Percentiles rank a stretch among this genome's conserved stretches.
phyloP scores from a whole-genome alignment of 2,329 filamentous ascomycete species.

The Venturia nashicola region DNA sequence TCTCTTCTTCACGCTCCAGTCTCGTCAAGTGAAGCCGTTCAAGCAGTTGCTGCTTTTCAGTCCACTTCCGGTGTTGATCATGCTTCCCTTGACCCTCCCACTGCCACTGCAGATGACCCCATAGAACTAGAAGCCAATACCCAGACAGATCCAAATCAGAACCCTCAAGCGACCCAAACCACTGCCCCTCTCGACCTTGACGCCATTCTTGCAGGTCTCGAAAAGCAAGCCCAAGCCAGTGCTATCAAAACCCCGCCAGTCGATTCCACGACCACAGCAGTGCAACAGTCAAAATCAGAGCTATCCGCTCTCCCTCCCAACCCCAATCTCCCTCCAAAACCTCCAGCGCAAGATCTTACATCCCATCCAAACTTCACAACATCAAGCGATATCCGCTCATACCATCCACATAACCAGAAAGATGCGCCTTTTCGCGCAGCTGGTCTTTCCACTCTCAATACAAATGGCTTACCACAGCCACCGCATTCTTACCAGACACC shows the following conservation, averaged over 20 bases:
- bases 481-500: constrained; percentile 12
- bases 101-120: neutral
- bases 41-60: neutral
- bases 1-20: neutral
- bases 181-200: neutral
- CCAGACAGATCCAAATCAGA: neutral
- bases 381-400: constrained; percentile 36
- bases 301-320: constrained; percentile 12
- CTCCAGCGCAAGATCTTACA: constrained; percentile 36
- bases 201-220: constrained; percentile 2
- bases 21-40: constrained; percentile 1
- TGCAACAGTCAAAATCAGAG: neutral
- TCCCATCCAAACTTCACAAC: constrained; percentile 35
- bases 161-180: neutral
- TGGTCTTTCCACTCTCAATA: neutral
- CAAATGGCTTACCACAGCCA: constrained; percentile 5
- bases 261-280: constrained; percentile 9
- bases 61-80: neutral
- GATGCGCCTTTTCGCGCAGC: constrained; percentile 20
- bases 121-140: neutral
- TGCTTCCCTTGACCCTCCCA: constrained; percentile 2
- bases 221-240: neutral
- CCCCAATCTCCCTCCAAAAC: constrained; percentile 33
- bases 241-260: neutral
- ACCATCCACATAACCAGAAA: constrained; percentile 35